Base-by-base conservation (phyloP, 2,329 filamentous ascomycete species). In the Fusarium sulawesiense region DNA sequence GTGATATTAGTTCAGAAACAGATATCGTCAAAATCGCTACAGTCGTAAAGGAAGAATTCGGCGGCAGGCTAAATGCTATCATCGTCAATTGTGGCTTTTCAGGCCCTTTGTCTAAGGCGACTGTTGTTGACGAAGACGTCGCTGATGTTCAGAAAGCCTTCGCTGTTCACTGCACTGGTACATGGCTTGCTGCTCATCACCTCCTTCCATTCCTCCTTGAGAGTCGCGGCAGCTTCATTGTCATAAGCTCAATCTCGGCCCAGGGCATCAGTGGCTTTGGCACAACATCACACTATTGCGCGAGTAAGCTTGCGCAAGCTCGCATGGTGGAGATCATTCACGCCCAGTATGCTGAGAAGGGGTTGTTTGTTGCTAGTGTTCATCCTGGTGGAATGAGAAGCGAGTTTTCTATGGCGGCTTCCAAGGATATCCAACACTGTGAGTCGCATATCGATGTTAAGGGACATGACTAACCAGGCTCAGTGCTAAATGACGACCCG, bases 71-170 rank as follows among this genome's bases (percentile, higher is more conserved):
- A 0, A 30, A 64, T 7, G 40, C 50, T 4, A 50, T 64, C 2
- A 45, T 64, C 4, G 34, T 64, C 16, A 64, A 64, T 9, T 64
- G 60, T 7, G 61, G 61, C 6, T 64, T 29, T 9, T 64, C 61
- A 1, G 61, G 61, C 0, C 50, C 37, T 18, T 23, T 64, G 0
- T 45, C 51, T 0, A 64, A 64, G 11, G 30, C 60, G 4, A 58
- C 50, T 20, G n/a, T 64, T 0, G 21, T 64, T 1, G 61, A 64
- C 1, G 60, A 64, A 41, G 61, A 64, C 5, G 11, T 41, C 4
- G 25, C 16, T 1, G 61, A 64, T 4, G 60, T 64, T 0, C 50
- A 64, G 25, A 58, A 58, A 3, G 61, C 61, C 0, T 64, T 64
- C 0, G 2, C 30, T 7, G 37, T 29, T 29, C 61, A 64, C 13